Evolutionary conservation across 2,329 filamentous ascomycete species (phyloP), one percentile per base, ranked within the genome.

Genomic region (Emergomyces pasteurianus): DNA sequence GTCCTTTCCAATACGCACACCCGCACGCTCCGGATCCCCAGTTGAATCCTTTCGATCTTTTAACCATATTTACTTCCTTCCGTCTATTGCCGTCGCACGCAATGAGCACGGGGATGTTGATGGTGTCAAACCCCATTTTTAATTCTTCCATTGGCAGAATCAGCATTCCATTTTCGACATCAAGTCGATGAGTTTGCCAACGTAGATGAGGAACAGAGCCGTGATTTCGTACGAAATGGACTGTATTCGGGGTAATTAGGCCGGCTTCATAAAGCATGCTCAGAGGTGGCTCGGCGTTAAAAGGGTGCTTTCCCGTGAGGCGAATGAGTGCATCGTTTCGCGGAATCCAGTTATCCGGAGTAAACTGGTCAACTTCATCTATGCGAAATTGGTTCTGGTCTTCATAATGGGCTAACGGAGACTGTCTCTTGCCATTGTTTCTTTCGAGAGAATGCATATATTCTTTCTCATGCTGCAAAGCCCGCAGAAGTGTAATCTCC

Each of bases 171-270:
- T 74, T 65, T 6, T 72, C 69, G 26, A 82, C 68, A 18, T 82
- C 75, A 3, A 83, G 66, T 16, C 72, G 69, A 66, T 82, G 79
- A 10, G 73, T 76, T 59, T 80, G 78, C 79, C 78, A 82, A 0
- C 80, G 64, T 0, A 81, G 61, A 8, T 76, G 71, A 0, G 80
- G 81, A 0, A 83, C 80, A 3, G 78, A 68, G n/a, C 79, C 79
- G 61, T 83, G 80, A 58, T 80, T 83, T 2, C 80, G 73, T 14
- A 82, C 78, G 61, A 81, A 82, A 65, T 81, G 79, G 1, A 82
- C 63, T 59, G 76, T 71, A 58, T 79, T 80, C 0, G 79, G 79
- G 0, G 80, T 82, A 62, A 81, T 79, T 0, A 81, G 67, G 0
- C 80, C 80, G 4, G 74, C 76, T 0, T 78, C 72, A 59, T 75